A percentile compares a stretch with the other conserved stretches of the same genome.
These are phyloP conservation scores for Botrytis sinoallii DNA, from an alignment of 2,329 filamentous ascomycete species.

Conservation along the genomic window DNA sequence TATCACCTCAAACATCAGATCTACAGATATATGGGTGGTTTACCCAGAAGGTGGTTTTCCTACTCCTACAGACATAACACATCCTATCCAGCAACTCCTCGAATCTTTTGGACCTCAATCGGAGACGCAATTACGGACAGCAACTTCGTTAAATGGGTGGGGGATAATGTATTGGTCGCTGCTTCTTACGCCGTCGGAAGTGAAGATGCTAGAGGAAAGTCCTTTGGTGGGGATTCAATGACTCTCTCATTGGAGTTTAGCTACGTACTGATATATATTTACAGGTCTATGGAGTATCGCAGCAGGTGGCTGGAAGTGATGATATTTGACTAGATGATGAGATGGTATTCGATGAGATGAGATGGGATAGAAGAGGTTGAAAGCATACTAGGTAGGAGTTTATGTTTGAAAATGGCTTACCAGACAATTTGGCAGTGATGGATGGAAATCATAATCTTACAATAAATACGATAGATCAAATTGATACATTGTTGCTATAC, in stretches of 20 bases:
- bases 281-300: not conserved
- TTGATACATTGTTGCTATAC: not conserved
- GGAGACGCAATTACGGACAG: accelerated
- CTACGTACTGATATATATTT: not conserved
- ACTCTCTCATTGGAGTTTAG: not conserved
- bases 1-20: not conserved
- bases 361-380: not conserved
- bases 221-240: not conserved
- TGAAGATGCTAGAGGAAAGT: not conserved
- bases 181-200: not conserved
- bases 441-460: not conserved
- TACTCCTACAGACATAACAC: not conserved
- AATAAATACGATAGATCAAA: not conserved
- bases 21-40: not conserved
- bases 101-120: not conserved
- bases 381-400: not conserved
- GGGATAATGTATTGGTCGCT: not conserved
- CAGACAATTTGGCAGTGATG: too few relatives aligned
- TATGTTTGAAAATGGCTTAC: not conserved
- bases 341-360: too few relatives aligned
- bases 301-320: too few relatives aligned
- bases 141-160: too few relatives aligned
- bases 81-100: not conserved
- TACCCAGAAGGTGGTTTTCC: not conserved
- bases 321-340: not conserved